Evolutionary conservation across 1,139 yeast species (phyloP).

Genomic region (Blastobotrys buckinghamii): DNA sequence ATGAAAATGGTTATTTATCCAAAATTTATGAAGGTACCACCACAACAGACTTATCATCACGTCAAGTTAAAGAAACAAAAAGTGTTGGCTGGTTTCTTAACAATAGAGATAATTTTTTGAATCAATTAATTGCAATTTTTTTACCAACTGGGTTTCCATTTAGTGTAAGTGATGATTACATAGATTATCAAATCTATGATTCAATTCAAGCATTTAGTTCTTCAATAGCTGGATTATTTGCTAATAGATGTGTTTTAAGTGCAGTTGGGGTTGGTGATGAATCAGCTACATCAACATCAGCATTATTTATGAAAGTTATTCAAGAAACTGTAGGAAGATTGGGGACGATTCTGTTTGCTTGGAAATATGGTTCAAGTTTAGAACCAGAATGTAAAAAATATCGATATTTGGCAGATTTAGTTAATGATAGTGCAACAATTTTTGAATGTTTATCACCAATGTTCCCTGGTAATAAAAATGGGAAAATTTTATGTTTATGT

Average conservation of each 20-base stretch:
- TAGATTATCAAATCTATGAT: slow-evolving; percentile 35
- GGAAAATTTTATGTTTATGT: slow-evolving; percentile 29
- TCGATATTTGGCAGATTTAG: slow-evolving; percentile 35
- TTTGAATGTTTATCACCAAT: slow-evolving; percentile 35
- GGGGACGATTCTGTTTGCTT: slow-evolving; percentile 36
- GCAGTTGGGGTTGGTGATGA: slow-evolving; percentile 39
- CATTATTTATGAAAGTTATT: slow-evolving; percentile 34
- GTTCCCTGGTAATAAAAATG: slow-evolving; percentile 25
- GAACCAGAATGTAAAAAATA: slow-evolving; percentile 37
- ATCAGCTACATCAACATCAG: slow-evolving; percentile 35
- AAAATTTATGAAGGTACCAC: slow-evolving; percentile 19
- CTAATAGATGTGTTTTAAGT: slow-evolving; percentile 33
- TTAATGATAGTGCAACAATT: slow-evolving; percentile 34
- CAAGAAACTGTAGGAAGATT: slow-evolving; percentile 37
- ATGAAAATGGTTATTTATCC: slow-evolving; percentile 21
- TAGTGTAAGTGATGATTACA: slow-evolving; percentile 33
- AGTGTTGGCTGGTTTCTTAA: not conserved
- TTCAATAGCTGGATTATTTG: slow-evolving; percentile 34
- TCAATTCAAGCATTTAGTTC: slow-evolving; percentile 36
- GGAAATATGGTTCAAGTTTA: slow-evolving; percentile 33
- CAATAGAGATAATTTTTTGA: slow-evolving; percentile 14
- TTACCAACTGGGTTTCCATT: slow-evolving; percentile 37
- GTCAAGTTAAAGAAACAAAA: not conserved
- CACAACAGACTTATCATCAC: slow-evolving; percentile 9
- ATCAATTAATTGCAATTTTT: slow-evolving; percentile 29